Percentiles rank a stretch among this genome's conserved stretches.
These are phyloP conservation scores for Leccinum colubrinum DNA, from an alignment of 1,284 basidiomycete genomes.

Conservation along the genomic window DNA sequence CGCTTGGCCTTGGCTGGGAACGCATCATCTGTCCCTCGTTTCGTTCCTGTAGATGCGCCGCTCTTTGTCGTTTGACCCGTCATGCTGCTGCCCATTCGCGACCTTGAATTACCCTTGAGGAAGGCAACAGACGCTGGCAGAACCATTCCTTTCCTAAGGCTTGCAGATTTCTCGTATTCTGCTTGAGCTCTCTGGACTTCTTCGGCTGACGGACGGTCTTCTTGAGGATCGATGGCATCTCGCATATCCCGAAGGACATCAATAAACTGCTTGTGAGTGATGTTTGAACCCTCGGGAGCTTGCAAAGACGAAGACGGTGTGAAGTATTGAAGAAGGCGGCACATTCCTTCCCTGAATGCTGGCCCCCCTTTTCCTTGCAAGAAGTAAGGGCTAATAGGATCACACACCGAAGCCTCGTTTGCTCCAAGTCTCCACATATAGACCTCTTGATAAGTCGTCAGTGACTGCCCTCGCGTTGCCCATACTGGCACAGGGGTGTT, in stretches of 20 bases:
- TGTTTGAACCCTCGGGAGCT: background rate
- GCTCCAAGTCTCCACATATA: background rate
- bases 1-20: too few species aligned
- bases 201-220: background rate
- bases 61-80: too few species aligned
- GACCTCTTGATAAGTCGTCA: background rate
- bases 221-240: background rate
- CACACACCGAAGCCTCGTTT: background rate
- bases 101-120: too few species aligned
- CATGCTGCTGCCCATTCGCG: too few species aligned
- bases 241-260: background rate
- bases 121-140: too few species aligned
- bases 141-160: too few species aligned
- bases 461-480: background rate
- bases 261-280: background rate
- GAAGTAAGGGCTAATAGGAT: background rate
- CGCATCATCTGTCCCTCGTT: too few species aligned
- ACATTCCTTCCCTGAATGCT: background rate
- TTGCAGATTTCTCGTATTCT: background rate
- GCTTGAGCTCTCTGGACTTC: background rate
- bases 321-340: background rate
- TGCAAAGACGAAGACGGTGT: background rate
- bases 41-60: too few species aligned
- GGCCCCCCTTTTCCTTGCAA: background rate
- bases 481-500: background rate